Evolutionary conservation across 2,329 filamentous ascomycete species (phyloP).

Genomic region (Didymella keratinophila): DNA sequence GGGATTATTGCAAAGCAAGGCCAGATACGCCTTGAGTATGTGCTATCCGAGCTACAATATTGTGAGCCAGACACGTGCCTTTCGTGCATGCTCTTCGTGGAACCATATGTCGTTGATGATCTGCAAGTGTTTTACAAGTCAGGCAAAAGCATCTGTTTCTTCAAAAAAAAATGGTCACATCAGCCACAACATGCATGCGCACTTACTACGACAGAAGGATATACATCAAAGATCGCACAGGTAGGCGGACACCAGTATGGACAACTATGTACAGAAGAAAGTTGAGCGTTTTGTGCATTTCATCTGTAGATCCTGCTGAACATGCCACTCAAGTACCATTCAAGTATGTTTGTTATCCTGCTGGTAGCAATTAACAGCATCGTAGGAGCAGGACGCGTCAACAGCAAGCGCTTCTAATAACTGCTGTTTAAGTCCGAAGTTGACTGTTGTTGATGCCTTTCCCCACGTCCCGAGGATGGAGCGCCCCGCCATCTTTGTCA

Average conservation of each 20-base stretch:
- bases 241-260: background rate
- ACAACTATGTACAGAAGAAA: no score
- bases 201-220: background rate
- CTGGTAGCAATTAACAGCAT: background rate
- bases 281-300: background rate
- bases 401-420: background rate
- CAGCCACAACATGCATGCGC: background rate
- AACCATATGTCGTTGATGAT: no score
- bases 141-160: background rate
- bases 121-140: no score
- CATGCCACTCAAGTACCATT: background rate
- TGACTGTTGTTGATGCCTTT: background rate
- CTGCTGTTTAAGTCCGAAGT: background rate
- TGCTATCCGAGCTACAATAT: background rate
- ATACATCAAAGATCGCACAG: background rate
- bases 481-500: constrained; percentile 3
- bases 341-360: background rate
- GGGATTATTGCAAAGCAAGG: no score
- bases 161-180: background rate
- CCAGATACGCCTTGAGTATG: background rate
- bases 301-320: background rate
- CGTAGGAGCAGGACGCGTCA: background rate
- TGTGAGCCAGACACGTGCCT: background rate
- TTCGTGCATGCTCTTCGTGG: background rate
- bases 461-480: constrained; percentile 3